Evolutionary conservation across 352 stramenopile species (phyloP), one percentile per base, ranked within the genome.

Genomic region (Peronospora belbahrii): DNA sequence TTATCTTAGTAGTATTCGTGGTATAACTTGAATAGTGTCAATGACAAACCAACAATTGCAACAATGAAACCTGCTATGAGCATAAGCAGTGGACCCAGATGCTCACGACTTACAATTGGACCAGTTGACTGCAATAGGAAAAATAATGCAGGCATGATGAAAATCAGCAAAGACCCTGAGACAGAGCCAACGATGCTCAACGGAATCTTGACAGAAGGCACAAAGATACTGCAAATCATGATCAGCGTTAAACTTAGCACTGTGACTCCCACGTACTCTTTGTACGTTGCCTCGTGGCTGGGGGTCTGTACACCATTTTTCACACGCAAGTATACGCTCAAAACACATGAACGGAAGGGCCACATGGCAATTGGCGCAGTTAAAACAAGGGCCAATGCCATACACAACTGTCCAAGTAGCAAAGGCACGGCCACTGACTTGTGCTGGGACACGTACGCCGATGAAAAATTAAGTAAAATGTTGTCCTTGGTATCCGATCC

Each of bases 81-180:
- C 77, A 88, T 88, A 8, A 86, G 46, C 37, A 88, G 46, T 27
- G 77, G 74, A 0, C 76, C 76, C 2, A 36, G 7, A 45, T 88
- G 65, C 20, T 58, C 32, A 7, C 56, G 45, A 20, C 67, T 74
- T 0, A 83, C 8, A 3, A 85, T 41, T 1, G 70, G 60, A 1
- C 65, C 56, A 5, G 38, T 54, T 14, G 65, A 67, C 49, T 82
- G 77, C 48, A 89, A 47, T 56, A 87, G 60, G 64, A 63, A 89
- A 53, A 87, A 89, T 37, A 89, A 58, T 27, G 77, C 73, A 32
- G 77, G 74, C 72, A 89, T 79, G 47, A 89, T 76, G 56, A 87
- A 87, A 48, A 89, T 89, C 39, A 89, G 48, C 22, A 89, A 48
- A 46, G 77, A 89, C n/a, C 77, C 74, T 1, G 73, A 82, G 25